Percentiles rank a stretch among this genome's conserved stretches.
These are phyloP conservation scores for Sisymbrium altissimum DNA, from an alignment of 345 rosid species.

Conservation along the genomic window DNA sequence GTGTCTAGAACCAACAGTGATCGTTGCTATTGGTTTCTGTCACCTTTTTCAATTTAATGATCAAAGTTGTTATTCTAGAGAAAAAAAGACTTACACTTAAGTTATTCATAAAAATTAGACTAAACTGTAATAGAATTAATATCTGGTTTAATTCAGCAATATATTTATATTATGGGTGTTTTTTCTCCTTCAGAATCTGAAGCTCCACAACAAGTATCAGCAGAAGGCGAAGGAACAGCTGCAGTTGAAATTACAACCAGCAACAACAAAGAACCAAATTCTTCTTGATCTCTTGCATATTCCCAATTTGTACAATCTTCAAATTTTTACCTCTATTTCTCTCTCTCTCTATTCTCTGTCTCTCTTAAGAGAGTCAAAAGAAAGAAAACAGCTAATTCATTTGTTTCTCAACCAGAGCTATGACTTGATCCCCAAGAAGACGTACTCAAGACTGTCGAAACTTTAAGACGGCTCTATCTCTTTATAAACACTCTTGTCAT, in stretches of 20 bases:
- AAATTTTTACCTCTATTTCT: slow-evolving; percentile 30
- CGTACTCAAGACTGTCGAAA: slow-evolving; percentile 10
- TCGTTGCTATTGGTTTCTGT: slow-evolving; percentile 35
- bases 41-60: slow-evolving; percentile 21
- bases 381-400: slow-evolving; percentile 28
- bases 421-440: slow-evolving; percentile 31
- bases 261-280: slow-evolving; percentile 30
- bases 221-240: slow-evolving; percentile 36
- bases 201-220: slow-evolving; percentile 40
- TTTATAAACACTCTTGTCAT: slow-evolving; percentile 17
- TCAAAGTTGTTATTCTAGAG: neutral
- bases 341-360: neutral
- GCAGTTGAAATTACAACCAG: slow-evolving; percentile 46
- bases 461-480: neutral
- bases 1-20: slow-evolving; percentile 3
- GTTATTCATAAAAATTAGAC: slow-evolving; percentile 8
- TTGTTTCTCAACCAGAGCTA: slow-evolving; percentile 26
- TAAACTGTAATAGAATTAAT: neutral
- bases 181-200: slow-evolving; percentile 41
- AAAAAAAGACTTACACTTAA: neutral
- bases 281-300: slow-evolving; percentile 28
- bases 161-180: neutral
- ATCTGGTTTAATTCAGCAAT: neutral
- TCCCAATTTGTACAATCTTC: slow-evolving; percentile 48
- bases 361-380: neutral